Evolutionary conservation across 305 asterid genomes (phyloP), one percentile per base, ranked within the genome.

Genomic region (Plantago coronopus): DNA sequence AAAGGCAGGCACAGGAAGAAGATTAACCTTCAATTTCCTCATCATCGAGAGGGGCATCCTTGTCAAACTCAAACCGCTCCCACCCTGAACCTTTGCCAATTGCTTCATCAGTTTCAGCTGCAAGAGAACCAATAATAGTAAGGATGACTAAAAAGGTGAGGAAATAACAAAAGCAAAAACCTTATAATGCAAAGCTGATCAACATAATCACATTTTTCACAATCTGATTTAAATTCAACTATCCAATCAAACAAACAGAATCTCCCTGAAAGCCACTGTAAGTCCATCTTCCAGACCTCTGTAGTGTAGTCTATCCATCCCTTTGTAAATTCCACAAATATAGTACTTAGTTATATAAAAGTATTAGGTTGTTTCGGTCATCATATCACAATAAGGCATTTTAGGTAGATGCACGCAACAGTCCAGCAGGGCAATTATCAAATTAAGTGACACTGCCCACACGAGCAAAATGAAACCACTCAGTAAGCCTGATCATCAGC

Each of bases 41-140:
- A 45, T 85, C 95, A 58, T 91, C 97, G 21, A 91, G 85, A 64
- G 95, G 89, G 48, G 97, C 97, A 74, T 91, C 96, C 84, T 79
- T 79, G 76, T 88, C 69, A 50, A 91, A 91, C 69, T 87, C 91
- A 59, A 91, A 91, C 21, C 95, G 80, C 80, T 91, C 96, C 97
- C 97, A 90, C 63, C 96, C 95, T 4, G 96, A 78, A 74, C 95
- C 94, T 74, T 72, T 83, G 58, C 89, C 86, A 55, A 76, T 82
- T 20, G 77, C 69, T 74, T 82, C 94, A 71, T 91, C 95, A 66
- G 78, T 85, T 79, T 74, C 79, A 76, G 78, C 96, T 91, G 78
- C 69, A 82, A 70, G 40, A 34, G 46, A 67, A 16, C 22, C 43
- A 29, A 44, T 60, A 43, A 25, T 25, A n/a, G 55, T 42, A 29